Base-by-base conservation (phyloP, 352 stramenopile genomes). In the Pythium rishiriense region DNA sequence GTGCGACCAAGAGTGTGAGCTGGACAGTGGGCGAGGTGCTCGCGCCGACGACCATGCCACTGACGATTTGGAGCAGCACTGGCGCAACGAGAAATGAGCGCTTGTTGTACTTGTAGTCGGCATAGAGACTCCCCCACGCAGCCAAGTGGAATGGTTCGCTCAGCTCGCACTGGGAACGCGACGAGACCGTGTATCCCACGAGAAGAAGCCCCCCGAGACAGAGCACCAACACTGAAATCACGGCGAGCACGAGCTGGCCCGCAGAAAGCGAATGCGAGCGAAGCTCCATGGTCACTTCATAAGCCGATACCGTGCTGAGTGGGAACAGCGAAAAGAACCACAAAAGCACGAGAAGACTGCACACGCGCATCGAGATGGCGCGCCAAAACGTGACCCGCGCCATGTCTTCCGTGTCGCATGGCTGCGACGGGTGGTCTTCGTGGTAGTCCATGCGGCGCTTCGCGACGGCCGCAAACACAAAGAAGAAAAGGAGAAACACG, bases 121-220 rank as follows among this genome's bases (percentile, higher is more conserved):
- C 61, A 57, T 74, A 72, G 12, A 79, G 31, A 15, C 47, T 48
- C 10, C 72, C 72, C 64, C 68, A 79, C 5, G 59, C 56, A 12
- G 51, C 56, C 3, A 70, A 43, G 15, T 49, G 60, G 46, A 64
- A 64, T 48, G 45, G 63, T 24, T 62, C 50, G 5, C n/a, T 57
- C 2, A 76, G 67, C n/a, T 63, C 47, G 3, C 25, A 28, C 39
- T 63, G 35, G 1, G 41, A 69, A 35, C 39, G 58, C 6, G 49
- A 50, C 14, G 26, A 22, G 19, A 74, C 37, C 9, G 46, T 58
- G 43, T 62, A 61, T 2, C 41, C 39, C 12, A 61, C 43, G 31
- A 68, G 49, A 5, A 62, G 19, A 28, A 77, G 17, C 0, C 46
- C 62, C 7, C 63, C 56, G 11, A 61, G 31, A 37, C 63, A 70